Conservation (phyloP, 2,329 filamentous ascomycete species). For the Neurospora sp. region DNA sequence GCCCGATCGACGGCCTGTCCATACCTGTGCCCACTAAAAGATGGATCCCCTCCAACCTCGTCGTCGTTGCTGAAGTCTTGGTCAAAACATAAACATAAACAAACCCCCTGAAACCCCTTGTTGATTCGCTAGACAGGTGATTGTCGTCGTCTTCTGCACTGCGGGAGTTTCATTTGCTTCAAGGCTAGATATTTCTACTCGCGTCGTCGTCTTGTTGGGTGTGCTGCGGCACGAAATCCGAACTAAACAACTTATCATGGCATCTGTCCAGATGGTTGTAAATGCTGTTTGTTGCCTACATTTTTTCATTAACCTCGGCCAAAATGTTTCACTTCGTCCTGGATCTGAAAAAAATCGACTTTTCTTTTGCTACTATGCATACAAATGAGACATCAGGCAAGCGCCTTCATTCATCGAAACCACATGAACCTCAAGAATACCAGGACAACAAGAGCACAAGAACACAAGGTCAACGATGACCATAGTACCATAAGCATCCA, state of each 20-base stretch:
- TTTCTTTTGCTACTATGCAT: neutral
- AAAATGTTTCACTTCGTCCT: neutral
- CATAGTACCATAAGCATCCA: neutral
- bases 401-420: neutral
- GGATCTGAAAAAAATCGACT: no score
- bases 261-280: neutral
- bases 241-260: neutral
- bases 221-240: neutral
- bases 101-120: neutral
- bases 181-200: neutral
- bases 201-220: neutral
- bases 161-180: neutral
- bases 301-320: neutral
- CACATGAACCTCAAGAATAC: neutral
- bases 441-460: neutral
- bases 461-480: neutral
- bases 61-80: neutral
- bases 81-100: neutral
- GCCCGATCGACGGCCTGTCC: neutral
- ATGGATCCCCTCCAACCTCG: neutral
- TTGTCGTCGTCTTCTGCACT: neutral
- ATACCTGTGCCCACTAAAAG: neutral
- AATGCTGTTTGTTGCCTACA: neutral
- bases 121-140: neutral
- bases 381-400: neutral